Conservation (phyloP, 2,329 filamentous ascomycete species). For the Tolypocladium amazonense region DNA sequence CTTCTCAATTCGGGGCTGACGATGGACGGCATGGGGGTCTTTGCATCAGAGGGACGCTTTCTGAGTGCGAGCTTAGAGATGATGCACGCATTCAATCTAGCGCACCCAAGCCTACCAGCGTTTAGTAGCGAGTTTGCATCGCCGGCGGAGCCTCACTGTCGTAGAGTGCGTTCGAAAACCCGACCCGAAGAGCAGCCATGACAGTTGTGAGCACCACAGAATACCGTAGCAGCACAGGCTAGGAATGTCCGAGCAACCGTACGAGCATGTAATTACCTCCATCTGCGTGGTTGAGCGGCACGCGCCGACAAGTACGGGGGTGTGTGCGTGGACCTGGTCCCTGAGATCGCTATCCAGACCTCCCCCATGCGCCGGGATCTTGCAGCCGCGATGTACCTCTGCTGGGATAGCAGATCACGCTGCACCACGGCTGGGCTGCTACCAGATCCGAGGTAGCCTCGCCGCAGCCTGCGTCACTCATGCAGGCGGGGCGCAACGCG, state of each 20-base stretch:
- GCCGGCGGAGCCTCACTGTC: not conserved
- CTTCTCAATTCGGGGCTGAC: not conserved
- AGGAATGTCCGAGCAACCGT: too few species aligned
- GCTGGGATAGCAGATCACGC: not conserved
- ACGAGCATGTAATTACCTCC: not conserved
- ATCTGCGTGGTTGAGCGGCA: not conserved
- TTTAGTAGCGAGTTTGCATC: not conserved
- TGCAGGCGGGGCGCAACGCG: not conserved
- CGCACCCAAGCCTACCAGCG: not conserved
- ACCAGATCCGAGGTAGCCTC: not conserved
- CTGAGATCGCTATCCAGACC: not conserved
- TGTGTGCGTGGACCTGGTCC: not conserved
- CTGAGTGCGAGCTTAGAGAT: not conserved
- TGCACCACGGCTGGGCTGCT: rapidly evolving
- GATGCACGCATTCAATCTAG: not conserved
- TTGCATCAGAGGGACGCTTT: not conserved
- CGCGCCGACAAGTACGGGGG: not conserved
- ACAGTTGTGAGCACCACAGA: too few species aligned
- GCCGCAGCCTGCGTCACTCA: not conserved
- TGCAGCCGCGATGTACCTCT: not conserved
- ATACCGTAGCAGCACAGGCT: not conserved
- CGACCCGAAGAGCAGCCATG: not conserved
- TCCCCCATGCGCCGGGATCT: not conserved
- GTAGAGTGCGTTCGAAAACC: not conserved
- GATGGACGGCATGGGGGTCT: not conserved